These are phyloP conservation scores for Microcos paniculata DNA, from an alignment of 345 rosid genomes.

Conservation along the genomic window DNA sequence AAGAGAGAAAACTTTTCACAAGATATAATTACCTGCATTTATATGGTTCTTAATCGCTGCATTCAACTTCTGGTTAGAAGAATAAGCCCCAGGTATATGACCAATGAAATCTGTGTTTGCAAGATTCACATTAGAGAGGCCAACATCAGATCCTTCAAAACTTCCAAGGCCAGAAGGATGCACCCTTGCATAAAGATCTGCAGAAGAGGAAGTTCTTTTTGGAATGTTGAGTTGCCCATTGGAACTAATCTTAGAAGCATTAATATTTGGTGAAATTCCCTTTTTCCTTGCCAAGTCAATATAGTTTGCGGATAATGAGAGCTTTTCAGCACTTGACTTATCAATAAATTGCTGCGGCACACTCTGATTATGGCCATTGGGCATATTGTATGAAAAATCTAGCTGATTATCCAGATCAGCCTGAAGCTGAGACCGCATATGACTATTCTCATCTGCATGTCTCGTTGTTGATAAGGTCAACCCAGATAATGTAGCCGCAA, in stretches of 20 bases:
- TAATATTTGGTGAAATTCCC: conserved; percentile 38
- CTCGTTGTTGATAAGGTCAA: conserved; percentile 50
- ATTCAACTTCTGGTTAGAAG: conserved; percentile 46
- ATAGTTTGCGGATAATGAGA: conserved; percentile 42
- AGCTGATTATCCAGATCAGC: conserved; percentile 36
- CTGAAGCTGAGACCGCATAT: conserved; percentile 43
- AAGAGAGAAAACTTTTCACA: not conserved
- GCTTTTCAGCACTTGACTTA: conserved; percentile 43
- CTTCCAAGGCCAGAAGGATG: conserved; percentile 52
- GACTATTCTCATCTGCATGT: conserved; percentile 42
- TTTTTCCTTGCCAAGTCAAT: conserved; percentile 44
- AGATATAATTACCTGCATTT: conserved; percentile 44
- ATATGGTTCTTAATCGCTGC: conserved; percentile 39
- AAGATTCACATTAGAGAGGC: conserved; percentile 39
- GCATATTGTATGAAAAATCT: conserved; percentile 42
- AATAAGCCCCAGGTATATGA: conserved; percentile 40
- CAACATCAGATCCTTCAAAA: conserved; percentile 45
- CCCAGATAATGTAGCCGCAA: conserved; percentile 57
- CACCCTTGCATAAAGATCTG: conserved; percentile 54
- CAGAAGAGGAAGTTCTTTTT: conserved; percentile 60
- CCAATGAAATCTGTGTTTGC: conserved; percentile 40
- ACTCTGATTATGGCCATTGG: conserved; percentile 52
- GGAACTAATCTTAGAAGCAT: conserved; percentile 43
- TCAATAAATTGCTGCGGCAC: conserved; percentile 50
- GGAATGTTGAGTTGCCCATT: conserved; percentile 56